These are phyloP conservation scores for Dictyostelium capitatum DNA, from an alignment of 78 protist genomes.

Conservation along the genomic window DNA sequence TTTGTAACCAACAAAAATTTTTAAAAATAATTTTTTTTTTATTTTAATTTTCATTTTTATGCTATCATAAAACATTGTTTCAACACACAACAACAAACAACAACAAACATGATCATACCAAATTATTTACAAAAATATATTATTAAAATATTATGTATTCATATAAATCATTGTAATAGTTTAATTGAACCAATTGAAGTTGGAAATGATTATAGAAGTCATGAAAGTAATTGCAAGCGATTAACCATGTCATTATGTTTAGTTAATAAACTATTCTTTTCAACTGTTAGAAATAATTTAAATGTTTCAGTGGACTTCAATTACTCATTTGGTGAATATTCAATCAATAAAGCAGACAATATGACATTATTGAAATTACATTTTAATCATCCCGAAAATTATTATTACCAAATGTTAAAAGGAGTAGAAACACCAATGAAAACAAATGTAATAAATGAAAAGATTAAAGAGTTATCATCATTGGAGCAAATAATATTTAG, in stretches of 20 bases:
- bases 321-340: background rate
- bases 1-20: too few species aligned
- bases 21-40: too few species aligned
- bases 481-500: background rate
- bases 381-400: background rate
- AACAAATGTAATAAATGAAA: background rate
- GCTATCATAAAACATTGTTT: too few species aligned
- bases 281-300: background rate
- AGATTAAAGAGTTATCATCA: background rate
- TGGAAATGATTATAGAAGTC: background rate
- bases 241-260: background rate
- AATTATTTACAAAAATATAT: conserved; percentile 16
- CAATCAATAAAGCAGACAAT: conserved; percentile 9
- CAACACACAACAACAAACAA: background rate
- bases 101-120: background rate
- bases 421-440: conserved; percentile 1
- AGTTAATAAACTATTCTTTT: background rate
- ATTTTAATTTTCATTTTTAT: too few species aligned
- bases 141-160: background rate
- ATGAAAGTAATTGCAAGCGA: background rate
- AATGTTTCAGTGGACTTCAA: conserved; percentile 19
- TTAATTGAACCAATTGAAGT: background rate
- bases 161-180: background rate
- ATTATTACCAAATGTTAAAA: background rate
- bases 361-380: background rate